phyloP scores from a whole-genome alignment of 805 yeast genomes.

The Clavispora vitiphila region DNA sequence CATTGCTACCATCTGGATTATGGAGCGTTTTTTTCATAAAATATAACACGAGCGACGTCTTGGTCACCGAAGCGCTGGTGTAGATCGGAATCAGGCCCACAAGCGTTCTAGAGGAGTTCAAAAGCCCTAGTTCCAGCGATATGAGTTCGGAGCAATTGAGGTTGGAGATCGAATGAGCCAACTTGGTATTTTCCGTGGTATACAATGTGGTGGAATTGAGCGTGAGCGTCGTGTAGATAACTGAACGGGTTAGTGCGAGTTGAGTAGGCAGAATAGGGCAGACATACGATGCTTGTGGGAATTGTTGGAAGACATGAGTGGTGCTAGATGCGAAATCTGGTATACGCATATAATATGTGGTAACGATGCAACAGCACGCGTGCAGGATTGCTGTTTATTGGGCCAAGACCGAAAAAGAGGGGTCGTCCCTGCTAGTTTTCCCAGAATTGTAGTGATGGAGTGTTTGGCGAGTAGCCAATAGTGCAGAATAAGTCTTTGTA shows the following conservation, averaged over 20 bases:
- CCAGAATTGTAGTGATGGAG: no score
- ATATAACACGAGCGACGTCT: conserved; percentile 33
- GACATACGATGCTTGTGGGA: conserved; percentile 12
- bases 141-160: conserved; percentile 51
- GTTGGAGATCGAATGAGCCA: conserved; percentile 37
- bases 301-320: conserved; percentile 1
- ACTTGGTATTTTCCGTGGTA: conserved; percentile 47
- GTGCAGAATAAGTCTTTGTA: no score
- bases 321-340: neutral
- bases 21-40: conserved; percentile 44
- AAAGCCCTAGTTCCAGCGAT: conserved; percentile 49
- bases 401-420: no score
- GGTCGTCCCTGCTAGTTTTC: no score
- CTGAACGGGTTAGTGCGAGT: conserved; percentile 17
- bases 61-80: conserved; percentile 21
- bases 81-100: conserved; percentile 34
- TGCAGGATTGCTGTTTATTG: neutral
- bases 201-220: conserved; percentile 56
- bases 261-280: no score
- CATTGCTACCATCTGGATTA: conserved; percentile 41
- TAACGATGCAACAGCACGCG: neutral
- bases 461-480: no score
- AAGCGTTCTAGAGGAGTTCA: conserved; percentile 44
- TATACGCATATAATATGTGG: neutral
- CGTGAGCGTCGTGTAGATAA: conserved; percentile 45